phyloP scores from a whole-genome alignment of 805 yeast genomes.

The Candida loeiensis region DNA sequence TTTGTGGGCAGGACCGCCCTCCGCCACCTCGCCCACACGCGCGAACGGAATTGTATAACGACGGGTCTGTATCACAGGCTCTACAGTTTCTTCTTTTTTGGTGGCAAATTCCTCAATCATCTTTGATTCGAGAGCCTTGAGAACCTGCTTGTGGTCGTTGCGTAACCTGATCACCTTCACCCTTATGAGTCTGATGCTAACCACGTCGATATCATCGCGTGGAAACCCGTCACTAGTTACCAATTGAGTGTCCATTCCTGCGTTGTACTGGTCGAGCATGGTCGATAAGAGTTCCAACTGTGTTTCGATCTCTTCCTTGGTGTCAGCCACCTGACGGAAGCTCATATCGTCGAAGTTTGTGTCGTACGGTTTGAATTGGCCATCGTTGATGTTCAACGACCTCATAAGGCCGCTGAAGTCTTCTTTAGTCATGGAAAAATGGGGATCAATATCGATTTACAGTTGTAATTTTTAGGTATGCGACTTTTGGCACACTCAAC shows the following conservation, averaged over 20 bases:
- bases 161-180: constrained; percentile 61
- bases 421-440: constrained; percentile 2
- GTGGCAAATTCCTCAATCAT: constrained; percentile 42
- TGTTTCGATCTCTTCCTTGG: constrained; percentile 38
- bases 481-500: neutral
- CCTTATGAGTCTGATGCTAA: constrained; percentile 57
- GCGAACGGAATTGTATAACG: constrained; percentile 48
- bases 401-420: constrained; percentile 28
- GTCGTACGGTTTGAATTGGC: constrained; percentile 20
- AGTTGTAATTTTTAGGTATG: neutral
- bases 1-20: constrained; percentile 51
- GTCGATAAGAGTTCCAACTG: constrained; percentile 36
- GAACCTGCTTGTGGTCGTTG: constrained; percentile 60
- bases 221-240: constrained; percentile 81
- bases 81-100: neutral
- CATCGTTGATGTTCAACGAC: constrained; percentile 23
- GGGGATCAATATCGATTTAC: neutral
- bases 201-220: constrained; percentile 75
- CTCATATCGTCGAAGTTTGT: constrained; percentile 15
- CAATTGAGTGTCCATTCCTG: constrained; percentile 62
- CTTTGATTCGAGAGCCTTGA: constrained; percentile 44
- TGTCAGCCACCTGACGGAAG: constrained; percentile 21
- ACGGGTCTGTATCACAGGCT: neutral
- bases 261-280: constrained; percentile 43
- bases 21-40: constrained; percentile 45